A percentile compares a stretch with the other conserved stretches of the same genome.
Conservation (phyloP, 306 rosid genomes). For the Pyrus communis region DNA sequence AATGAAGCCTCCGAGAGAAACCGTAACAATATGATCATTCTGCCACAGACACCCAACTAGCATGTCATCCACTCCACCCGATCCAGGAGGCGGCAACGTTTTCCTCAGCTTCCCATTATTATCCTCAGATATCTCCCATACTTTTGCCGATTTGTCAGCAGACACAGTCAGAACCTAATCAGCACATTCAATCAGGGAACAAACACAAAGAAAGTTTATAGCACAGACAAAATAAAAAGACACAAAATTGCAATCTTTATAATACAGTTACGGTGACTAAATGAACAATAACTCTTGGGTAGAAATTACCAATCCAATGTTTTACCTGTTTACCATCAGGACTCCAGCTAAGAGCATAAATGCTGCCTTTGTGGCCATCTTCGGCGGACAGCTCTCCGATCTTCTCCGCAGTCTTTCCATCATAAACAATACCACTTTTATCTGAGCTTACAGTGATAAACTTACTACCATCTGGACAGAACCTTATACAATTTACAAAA, state of each 20-base stretch:
- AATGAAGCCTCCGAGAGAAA: constrained; percentile 88
- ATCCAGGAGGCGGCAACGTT: constrained; percentile 63
- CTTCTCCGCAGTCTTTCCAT: constrained; percentile 77
- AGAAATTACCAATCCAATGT: background rate
- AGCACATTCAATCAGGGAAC: constrained; percentile 10
- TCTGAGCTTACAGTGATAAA: constrained; percentile 83
- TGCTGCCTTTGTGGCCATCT: constrained; percentile 87
- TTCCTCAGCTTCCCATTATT: constrained; percentile 56
- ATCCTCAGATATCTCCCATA: constrained; percentile 81
- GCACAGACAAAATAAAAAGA: background rate
- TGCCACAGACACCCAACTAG: constrained; percentile 89
- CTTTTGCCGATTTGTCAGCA: constrained; percentile 89
- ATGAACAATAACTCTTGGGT: background rate
- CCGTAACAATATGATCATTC: constrained; percentile 68
- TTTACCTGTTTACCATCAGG: constrained; percentile 86
- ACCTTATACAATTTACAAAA: constrained; percentile 85
- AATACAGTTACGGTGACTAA: background rate
- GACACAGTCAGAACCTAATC: constrained; percentile 84
- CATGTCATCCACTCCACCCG: constrained; percentile 95
- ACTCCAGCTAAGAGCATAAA: constrained; percentile 95
- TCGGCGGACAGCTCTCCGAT: constrained; percentile 84
- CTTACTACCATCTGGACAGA: constrained; percentile 89
- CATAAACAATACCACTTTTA: constrained; percentile 75
- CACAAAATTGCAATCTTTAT: background rate
- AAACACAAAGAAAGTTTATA: background rate